phyloP scores from a whole-genome alignment of 345 rosid genomes.

The Citrus sinensis region DVS_A1.0 CM039164.1:21974001-21974500 shows the following conservation, averaged over 20 bases:
- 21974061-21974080: not conserved
- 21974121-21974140: not conserved
- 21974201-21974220: not conserved
- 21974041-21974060: not conserved
- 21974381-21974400: slow-evolving; percentile 87
- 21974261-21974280: slow-evolving; percentile 75
- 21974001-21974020: not conserved
- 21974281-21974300: slow-evolving; percentile 65
- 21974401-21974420: slow-evolving; percentile 10
- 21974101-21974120: not conserved
- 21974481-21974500: not conserved
- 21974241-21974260: slow-evolving; percentile 13
- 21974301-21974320: slow-evolving; percentile 78
- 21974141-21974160: not conserved
- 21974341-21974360: slow-evolving; percentile 90
- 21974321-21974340: slow-evolving; percentile 82
- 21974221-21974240: not conserved
- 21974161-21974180: slow-evolving; percentile 2
- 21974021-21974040: not conserved
- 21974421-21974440: not conserved
- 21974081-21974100: not conserved
- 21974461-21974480: not conserved
- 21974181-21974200: not conserved
- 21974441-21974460: not conserved
- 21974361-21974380: slow-evolving; percentile 81